These are phyloP conservation scores for Leccinum longicurvipes DNA, from an alignment of 768 basidiomycete species.

Conservation along the genomic window DNA sequence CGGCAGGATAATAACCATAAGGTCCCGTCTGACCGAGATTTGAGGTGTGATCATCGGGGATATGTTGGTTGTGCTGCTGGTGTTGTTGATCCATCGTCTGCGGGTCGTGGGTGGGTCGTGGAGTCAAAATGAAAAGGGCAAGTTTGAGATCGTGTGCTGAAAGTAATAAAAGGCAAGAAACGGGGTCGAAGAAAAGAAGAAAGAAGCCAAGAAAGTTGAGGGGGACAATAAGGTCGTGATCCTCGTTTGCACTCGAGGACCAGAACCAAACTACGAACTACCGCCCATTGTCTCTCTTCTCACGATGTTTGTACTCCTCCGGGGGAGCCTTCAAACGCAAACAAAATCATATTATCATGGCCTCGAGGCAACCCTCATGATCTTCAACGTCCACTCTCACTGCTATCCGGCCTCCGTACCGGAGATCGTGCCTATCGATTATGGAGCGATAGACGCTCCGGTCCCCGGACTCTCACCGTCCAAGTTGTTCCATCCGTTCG, in stretches of 20 bases:
- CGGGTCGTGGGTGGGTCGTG: slow-evolving; percentile 35
- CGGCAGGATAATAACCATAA: slow-evolving; percentile 52
- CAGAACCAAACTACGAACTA: slow-evolving; percentile 21
- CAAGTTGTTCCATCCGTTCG: no score
- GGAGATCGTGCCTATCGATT: slow-evolving; percentile 19
- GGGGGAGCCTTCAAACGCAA: slow-evolving; percentile 2
- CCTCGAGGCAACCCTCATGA: slow-evolving; percentile 26
- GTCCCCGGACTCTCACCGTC: neutral
- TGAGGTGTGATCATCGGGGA: slow-evolving; percentile 47
- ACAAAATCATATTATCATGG: slow-evolving; percentile 3
- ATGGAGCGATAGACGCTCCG: neutral
- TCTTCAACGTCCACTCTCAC: slow-evolving; percentile 2
- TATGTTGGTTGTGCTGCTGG: slow-evolving; percentile 41
- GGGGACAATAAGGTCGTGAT: slow-evolving; percentile 27
- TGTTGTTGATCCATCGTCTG: slow-evolving; percentile 43
- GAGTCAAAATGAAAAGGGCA: slow-evolving; percentile 35
- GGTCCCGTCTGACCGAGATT: slow-evolving; percentile 38
- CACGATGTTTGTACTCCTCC: no score
- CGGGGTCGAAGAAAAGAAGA: slow-evolving; percentile 36
- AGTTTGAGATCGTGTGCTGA: slow-evolving; percentile 31
- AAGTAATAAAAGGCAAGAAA: slow-evolving; percentile 33
- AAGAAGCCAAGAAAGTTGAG: slow-evolving; percentile 27
- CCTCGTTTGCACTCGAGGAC: slow-evolving; percentile 29
- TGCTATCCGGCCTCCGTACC: slow-evolving; percentile 4
- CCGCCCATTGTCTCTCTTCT: slow-evolving; percentile 18